phyloP scores from a whole-genome alignment of 2,329 filamentous ascomycete genomes.

The Colletotrichum tamarilloi region DNA sequence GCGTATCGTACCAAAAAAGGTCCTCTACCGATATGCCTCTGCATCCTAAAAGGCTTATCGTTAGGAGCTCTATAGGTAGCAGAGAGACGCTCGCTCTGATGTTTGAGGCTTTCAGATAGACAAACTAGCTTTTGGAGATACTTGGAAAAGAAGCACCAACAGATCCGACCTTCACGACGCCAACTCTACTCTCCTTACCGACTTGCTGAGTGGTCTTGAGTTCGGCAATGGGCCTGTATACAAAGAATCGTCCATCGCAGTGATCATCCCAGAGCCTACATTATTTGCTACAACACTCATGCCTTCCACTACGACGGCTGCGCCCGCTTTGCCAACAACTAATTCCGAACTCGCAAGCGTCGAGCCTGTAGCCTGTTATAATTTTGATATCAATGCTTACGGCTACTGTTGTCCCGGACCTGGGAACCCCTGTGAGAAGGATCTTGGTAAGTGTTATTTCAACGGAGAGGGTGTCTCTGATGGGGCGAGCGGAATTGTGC shows the following conservation, averaged over 20 bases:
- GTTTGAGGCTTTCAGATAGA: no score
- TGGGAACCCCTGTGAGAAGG: background rate
- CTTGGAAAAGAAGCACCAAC: no score
- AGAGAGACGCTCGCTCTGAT: no score
- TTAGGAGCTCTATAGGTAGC: no score
- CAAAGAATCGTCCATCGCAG: background rate
- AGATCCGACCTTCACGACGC: no score
- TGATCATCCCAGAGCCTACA: background rate
- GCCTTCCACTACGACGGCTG: background rate
- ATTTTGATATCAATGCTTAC: background rate
- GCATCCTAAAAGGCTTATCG: no score
- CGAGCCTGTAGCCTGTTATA: slow-evolving; percentile 3
- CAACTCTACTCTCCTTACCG: no score
- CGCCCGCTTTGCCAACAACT: background rate
- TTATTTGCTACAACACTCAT: background rate
- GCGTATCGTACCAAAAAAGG: no score
- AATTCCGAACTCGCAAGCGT: background rate
- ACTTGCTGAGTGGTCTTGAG: no score
- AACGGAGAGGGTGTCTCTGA: slow-evolving; percentile 1
- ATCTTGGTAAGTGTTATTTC: background rate
- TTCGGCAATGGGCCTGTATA: background rate
- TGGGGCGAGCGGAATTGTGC: background rate
- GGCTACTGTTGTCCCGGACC: background rate
- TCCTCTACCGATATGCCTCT: no score
- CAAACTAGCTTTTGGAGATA: no score